phyloP scores from a whole-genome alignment of 129 eudicot genomes.

The Arctium lappa region DNA sequence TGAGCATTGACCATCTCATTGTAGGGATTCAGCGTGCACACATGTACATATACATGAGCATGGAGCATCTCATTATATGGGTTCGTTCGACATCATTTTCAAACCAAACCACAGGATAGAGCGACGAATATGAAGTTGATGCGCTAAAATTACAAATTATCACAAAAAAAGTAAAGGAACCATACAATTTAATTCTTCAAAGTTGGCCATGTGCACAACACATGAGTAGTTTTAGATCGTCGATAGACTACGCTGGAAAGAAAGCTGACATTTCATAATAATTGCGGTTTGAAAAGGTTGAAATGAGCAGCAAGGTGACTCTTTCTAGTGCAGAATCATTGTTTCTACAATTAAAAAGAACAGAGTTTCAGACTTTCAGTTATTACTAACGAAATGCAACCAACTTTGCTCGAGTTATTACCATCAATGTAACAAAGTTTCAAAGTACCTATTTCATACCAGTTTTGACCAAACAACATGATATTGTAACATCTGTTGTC shows the following conservation, averaged over 20 bases:
- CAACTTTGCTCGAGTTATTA: background rate
- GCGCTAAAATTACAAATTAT: background rate
- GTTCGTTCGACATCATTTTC: background rate
- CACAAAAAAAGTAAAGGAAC: background rate
- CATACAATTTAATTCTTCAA: background rate
- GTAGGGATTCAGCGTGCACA: no score
- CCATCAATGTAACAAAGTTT: background rate
- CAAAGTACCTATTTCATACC: background rate
- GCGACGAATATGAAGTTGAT: background rate
- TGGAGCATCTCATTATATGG: background rate
- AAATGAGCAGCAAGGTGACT: background rate
- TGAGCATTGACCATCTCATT: background rate
- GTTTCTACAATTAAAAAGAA: conserved; percentile 23
- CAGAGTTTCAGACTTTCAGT: background rate
- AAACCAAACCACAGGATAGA: background rate
- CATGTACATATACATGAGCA: background rate
- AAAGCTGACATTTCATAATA: background rate
- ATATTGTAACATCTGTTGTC: background rate
- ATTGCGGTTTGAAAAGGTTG: background rate
- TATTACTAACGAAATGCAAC: background rate
- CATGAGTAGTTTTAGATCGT: background rate
- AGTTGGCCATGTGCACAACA: background rate
- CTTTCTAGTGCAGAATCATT: conserved; percentile 9
- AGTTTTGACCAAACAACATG: background rate
- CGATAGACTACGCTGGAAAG: background rate